Evolutionary conservation across 2,329 filamentous ascomycete genomes (phyloP).

Genomic region (Periglandula ipomoeae): DNA sequence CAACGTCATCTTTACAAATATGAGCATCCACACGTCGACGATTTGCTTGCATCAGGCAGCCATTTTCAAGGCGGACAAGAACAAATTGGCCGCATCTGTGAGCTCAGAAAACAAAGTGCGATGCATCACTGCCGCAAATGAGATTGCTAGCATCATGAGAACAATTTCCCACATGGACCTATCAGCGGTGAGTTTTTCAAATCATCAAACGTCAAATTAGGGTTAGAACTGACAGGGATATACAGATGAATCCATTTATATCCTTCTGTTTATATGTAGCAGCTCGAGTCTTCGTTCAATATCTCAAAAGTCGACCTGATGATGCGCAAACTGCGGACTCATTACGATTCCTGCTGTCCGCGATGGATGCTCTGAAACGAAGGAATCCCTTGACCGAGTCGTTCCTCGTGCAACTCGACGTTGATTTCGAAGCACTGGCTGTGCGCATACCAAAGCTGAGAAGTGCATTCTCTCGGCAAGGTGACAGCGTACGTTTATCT

Average conservation of each 20-base stretch:
- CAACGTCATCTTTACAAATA: constrained; percentile 88
- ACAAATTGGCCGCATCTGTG: constrained; percentile 66
- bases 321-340: constrained; percentile 72
- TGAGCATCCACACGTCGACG: constrained; percentile 92
- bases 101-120: constrained; percentile 85
- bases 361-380: constrained; percentile 81
- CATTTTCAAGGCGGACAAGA: constrained; percentile 93
- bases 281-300: constrained; percentile 89
- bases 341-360: constrained; percentile 79
- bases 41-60: constrained; percentile 98
- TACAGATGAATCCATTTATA: constrained; percentile 87
- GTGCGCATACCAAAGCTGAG: constrained; percentile 50
- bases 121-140: constrained; percentile 86
- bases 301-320: constrained; percentile 85
- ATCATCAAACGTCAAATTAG: too few relatives aligned
- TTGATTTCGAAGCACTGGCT: constrained; percentile 73
- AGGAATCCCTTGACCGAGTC: constrained; percentile 90
- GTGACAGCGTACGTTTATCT: constrained; percentile 37
- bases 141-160: constrained; percentile 91
- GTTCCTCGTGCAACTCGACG: constrained; percentile 85
- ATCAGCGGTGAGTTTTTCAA: constrained; percentile 51
- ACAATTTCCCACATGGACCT: constrained; percentile 89
- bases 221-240: too few relatives aligned
- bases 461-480: constrained; percentile 43
- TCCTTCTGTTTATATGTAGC: constrained; percentile 96